Base-by-base conservation (phyloP, 805 yeast genomes). In the Starmera caribaea region DNA sequence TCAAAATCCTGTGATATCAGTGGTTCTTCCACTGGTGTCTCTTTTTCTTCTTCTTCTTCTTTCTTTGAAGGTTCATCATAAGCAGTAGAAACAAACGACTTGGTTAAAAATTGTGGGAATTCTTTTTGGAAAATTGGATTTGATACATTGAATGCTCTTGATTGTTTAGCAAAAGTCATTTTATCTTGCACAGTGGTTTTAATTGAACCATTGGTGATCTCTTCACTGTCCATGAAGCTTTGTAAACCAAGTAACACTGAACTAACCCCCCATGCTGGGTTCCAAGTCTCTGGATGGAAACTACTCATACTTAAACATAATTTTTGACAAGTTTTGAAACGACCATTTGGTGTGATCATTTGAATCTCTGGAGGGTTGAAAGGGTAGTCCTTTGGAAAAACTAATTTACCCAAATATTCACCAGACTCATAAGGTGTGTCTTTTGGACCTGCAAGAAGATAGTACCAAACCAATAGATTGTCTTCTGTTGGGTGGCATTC, bases 221-320 rank as follows among this genome's bases (percentile, higher is more conserved):
- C 96, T 40, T 76, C 72, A 8, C 89, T 77, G 1, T 90, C 85
- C 96, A 89, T 89, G 53, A 89, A 89, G 55, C 95, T 84, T 46
- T 88, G 61, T 30, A 89, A 64, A 1, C 96, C 97, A 4, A 81
- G 82, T 48, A 89, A 68, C 16, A 89, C 89, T 0, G 96, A 86
- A 28, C 84, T 69, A 30, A 89, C 96, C 29, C 86, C 76, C 96
- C 96, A 89, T 4, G 94, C 84, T 1, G 97, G 96, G 58, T 89
- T 88, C 97, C 97, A 89, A 2, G 81, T 66, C 55, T 88, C 92
- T 5, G 95, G 96, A 52, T 89, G 97, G 58, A 74, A 89, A 60
- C 88, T 96, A 52, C 94, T 81, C 76, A 89, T 87, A 9, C 88
- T 77, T 32, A 89, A 65, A 60, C 97, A 89, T 16, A 89, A 68